Evolutionary conservation across 768 basidiomycete species (phyloP).

Genomic region (Panaeolus cyanescens): DNA sequence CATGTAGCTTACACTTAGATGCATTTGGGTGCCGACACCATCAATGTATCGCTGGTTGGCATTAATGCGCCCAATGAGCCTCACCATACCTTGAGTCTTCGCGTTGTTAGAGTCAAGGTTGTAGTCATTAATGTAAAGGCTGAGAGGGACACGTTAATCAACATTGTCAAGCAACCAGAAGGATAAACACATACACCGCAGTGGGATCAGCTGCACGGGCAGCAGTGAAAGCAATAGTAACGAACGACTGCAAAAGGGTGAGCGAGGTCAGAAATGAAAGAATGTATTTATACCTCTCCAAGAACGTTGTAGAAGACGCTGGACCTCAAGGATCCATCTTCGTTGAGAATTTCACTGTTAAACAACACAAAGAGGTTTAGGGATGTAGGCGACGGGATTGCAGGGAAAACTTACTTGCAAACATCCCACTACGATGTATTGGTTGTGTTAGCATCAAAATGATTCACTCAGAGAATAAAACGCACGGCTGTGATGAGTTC

Average conservation of each 20-base stretch:
- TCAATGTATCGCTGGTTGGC: conserved; percentile 41
- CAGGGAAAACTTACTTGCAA: conserved; percentile 28
- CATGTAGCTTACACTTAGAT: conserved; percentile 30
- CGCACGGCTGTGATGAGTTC: conserved; percentile 14
- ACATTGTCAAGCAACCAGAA: no score
- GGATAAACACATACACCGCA: conserved; percentile 30
- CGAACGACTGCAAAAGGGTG: conserved; percentile 30
- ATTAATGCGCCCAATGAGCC: conserved; percentile 42
- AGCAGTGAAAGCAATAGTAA: conserved; percentile 46
- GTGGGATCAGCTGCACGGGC: conserved; percentile 44
- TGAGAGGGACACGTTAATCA: conserved; percentile 13
- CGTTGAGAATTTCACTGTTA: conserved; percentile 43
- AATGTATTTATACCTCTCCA: conserved; percentile 26
- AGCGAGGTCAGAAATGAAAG: conserved; percentile 7
- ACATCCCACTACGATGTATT: conserved; percentile 31
- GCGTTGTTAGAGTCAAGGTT: conserved; percentile 52
- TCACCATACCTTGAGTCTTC: conserved; percentile 41
- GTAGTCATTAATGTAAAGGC: conserved; percentile 48
- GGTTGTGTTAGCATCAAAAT: not conserved
- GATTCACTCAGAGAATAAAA: not conserved
- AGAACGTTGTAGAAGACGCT: conserved; percentile 45
- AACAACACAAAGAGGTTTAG: conserved; percentile 16
- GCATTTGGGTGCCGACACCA: conserved; percentile 52
- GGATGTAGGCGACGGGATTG: not conserved
- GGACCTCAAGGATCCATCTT: conserved; percentile 40